Evolutionary conservation across 495 filamentous ascomycete species (phyloP).

Genomic region (Penicillium coprophilum): DNA sequence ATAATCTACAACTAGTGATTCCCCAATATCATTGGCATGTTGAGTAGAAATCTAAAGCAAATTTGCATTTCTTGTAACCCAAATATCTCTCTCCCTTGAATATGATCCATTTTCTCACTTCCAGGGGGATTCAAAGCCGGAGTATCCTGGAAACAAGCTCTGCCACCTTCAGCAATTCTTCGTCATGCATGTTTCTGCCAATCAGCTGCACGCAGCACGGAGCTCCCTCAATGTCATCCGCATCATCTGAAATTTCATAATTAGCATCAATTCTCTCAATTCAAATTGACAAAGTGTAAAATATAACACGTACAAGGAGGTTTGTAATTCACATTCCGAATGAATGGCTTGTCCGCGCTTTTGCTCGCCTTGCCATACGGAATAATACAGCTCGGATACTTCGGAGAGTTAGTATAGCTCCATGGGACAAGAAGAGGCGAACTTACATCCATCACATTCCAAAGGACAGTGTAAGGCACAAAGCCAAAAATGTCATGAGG

Average conservation of each 20-base stretch:
- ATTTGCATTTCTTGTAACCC: background rate
- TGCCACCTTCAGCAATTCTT: slow-evolving; percentile 13
- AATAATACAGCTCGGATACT: slow-evolving; percentile 25
- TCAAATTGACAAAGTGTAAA: too few relatives aligned
- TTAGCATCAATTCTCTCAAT: background rate
- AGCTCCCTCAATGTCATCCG: slow-evolving; percentile 18
- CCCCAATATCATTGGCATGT: too few relatives aligned
- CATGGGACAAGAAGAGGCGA: background rate
- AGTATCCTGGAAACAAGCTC: slow-evolving; percentile 3
- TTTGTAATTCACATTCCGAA: slow-evolving; percentile 21
- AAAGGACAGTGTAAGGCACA: slow-evolving; percentile 18
- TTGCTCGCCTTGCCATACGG: slow-evolving; percentile 20
- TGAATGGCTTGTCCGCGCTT: slow-evolving; percentile 13
- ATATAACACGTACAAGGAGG: slow-evolving; percentile 16
- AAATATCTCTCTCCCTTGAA: background rate
- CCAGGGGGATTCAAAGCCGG: background rate
- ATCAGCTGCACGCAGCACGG: slow-evolving; percentile 22
- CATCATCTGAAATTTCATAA: background rate
- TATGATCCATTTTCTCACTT: background rate
- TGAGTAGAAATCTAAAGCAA: background rate
- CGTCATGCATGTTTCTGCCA: slow-evolving; percentile 19
- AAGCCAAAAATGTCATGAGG: slow-evolving; percentile 18
- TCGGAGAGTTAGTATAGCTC: background rate
- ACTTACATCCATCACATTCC: slow-evolving; percentile 24
- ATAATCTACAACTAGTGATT: background rate